Evolutionary conservation across 495 filamentous ascomycete species (phyloP).

Genomic region (Tuber melanosporum): DNA sequence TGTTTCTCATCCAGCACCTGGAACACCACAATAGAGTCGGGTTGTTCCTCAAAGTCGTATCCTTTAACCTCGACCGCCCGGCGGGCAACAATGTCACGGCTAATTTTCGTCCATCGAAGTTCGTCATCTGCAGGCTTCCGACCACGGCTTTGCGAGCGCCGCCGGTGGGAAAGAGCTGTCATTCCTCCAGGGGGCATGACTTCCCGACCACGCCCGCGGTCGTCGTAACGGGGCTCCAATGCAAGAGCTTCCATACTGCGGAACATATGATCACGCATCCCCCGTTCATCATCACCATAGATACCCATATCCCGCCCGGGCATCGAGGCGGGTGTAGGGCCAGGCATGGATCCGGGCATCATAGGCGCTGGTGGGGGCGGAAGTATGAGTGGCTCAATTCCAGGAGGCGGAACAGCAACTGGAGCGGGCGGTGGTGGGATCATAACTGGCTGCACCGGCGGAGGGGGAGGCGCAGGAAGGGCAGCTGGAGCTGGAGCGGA

Average conservation of each 20-base stretch:
- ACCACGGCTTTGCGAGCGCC: constrained; percentile 23
- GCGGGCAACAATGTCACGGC: constrained; percentile 40
- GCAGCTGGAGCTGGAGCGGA: constrained; percentile 19
- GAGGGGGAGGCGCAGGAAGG: constrained; percentile 11
- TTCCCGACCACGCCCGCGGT: constrained; percentile 29
- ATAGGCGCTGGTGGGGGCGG: constrained; percentile 26
- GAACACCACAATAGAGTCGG: constrained; percentile 39
- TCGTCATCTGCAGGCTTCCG: constrained; percentile 22
- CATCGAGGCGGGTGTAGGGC: constrained; percentile 3
- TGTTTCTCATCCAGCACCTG: constrained; percentile 30
- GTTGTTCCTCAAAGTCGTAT: constrained; percentile 38
- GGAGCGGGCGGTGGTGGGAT: constrained; percentile 31
- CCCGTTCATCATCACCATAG: constrained; percentile 10
- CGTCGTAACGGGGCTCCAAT: constrained; percentile 21
- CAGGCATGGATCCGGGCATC: background rate
- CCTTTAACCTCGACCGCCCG: constrained; percentile 34
- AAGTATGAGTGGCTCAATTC: constrained; percentile 33
- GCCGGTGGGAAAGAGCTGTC: constrained; percentile 18
- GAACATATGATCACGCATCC: constrained; percentile 16
- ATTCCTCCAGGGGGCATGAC: constrained; percentile 8
- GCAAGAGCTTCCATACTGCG: constrained; percentile 18
- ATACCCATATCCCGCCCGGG: constrained; percentile 8
- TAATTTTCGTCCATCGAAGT: constrained; percentile 40
- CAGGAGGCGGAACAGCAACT: constrained; percentile 16
- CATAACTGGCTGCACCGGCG: constrained; percentile 30